A percentile compares a stretch with the other conserved stretches of the same genome.
Conservation (phyloP, 768 basidiomycete species). For the Kwoniella newhampshirensis region DNA sequence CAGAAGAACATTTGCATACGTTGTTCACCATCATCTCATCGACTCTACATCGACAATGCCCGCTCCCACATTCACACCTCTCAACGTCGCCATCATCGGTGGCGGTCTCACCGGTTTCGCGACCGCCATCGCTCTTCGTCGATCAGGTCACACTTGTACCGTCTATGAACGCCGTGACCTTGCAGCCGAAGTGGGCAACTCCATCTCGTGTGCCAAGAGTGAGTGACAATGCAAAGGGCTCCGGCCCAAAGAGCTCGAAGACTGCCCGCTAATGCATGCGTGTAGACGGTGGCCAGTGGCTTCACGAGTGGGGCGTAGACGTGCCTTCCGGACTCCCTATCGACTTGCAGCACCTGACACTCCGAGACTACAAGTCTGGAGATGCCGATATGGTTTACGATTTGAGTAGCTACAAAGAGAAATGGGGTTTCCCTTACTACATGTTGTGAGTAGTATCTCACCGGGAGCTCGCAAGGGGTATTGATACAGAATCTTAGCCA, state of each 20-base stretch:
- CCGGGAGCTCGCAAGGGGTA: background rate
- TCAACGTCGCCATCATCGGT: conserved; percentile 34
- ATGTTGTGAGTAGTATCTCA: conserved; percentile 30
- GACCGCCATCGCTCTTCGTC: conserved; percentile 27
- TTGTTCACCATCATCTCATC: too few relatives aligned
- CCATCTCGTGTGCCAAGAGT: conserved; percentile 30
- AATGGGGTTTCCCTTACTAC: conserved; percentile 39
- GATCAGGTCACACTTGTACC: conserved; percentile 22
- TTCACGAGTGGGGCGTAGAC: conserved; percentile 37
- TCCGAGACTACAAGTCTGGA: conserved; percentile 36
- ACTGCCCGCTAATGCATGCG: too few relatives aligned
- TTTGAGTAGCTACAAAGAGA: conserved; percentile 31
- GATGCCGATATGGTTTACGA: conserved; percentile 27
- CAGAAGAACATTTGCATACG: too few relatives aligned
- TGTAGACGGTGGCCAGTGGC: conserved; percentile 32
- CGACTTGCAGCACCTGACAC: conserved; percentile 29
- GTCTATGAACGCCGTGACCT: conserved; percentile 29
- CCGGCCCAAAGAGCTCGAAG: background rate
- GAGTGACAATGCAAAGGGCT: background rate
- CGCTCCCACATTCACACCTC: conserved; percentile 11
- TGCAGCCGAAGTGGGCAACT: conserved; percentile 25
- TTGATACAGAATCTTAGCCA: conserved; percentile 13
- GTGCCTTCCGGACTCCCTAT: conserved; percentile 30
- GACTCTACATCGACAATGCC: background rate
- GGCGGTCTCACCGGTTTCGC: conserved; percentile 34